Conservation (phyloP, 345 rosid species). For the Litchi chinensis region DNA sequence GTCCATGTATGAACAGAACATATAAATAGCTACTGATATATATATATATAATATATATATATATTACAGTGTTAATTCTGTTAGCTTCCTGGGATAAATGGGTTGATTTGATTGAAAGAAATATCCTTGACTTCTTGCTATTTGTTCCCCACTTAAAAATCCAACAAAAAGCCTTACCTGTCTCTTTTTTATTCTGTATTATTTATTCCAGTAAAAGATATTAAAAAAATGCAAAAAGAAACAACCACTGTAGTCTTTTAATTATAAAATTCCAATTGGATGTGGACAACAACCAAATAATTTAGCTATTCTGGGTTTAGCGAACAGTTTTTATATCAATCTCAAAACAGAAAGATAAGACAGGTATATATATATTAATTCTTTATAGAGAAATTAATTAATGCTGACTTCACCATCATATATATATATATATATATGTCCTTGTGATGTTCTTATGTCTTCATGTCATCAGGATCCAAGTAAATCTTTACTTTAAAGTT, state of each 20-base stretch:
- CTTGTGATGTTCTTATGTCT: not conserved
- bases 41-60: not conserved
- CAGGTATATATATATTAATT: conserved; percentile 11
- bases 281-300: conserved; percentile 35
- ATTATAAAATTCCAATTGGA: conserved; percentile 33
- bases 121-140: conserved; percentile 29
- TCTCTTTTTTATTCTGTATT: conserved; percentile 17
- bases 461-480: not conserved
- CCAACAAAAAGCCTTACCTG: conserved; percentile 24
- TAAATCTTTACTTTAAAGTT: not conserved
- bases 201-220: not conserved
- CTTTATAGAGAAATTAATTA: too few relatives aligned
- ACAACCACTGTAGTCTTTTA: conserved; percentile 22
- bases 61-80: conserved; percentile 22
- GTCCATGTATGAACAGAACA: not conserved
- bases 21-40: too few relatives aligned
- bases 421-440: not conserved
- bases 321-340: conserved; percentile 12
- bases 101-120: conserved; percentile 38
- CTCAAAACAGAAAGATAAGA: conserved; percentile 20
- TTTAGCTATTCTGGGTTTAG: conserved; percentile 9
- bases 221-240: conserved; percentile 7
- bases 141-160: conserved; percentile 35
- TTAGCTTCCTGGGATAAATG: conserved; percentile 14
- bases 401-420: not conserved